These are phyloP conservation scores for Monosporozyma yasuniensis DNA, from an alignment of 805 yeast genomes.

Conservation along the genomic window DNA sequence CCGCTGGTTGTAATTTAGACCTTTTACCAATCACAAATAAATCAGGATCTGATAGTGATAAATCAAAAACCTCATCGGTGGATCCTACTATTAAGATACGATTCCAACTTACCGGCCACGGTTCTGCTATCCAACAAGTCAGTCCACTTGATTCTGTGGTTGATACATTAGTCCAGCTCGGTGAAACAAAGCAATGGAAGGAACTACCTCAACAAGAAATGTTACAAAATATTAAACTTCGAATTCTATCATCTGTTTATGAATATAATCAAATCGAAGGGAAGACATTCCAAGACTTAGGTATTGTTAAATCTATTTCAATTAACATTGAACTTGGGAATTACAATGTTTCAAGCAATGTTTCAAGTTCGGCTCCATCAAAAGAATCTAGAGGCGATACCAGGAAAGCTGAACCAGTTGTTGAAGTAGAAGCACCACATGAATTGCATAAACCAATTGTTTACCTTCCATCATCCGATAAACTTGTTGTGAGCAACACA, in stretches of 20 bases:
- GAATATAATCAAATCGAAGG: constrained; percentile 8
- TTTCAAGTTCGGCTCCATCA: constrained; percentile 13
- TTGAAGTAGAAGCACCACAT: neutral
- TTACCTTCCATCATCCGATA: constrained; percentile 14
- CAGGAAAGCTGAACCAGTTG: constrained; percentile 21
- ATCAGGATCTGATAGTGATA: neutral
- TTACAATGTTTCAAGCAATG: constrained; percentile 15
- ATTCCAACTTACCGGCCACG: constrained; percentile 22
- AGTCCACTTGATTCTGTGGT: constrained; percentile 12
- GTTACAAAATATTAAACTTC: constrained; percentile 10
- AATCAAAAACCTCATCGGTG: neutral
- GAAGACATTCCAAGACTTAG: constrained; percentile 13
- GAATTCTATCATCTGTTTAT: constrained; percentile 17
- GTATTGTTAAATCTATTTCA: constrained; percentile 13
- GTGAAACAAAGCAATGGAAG: constrained; percentile 10
- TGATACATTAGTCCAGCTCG: constrained; percentile 7
- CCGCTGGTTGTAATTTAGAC: constrained; percentile 37
- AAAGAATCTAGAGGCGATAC: constrained; percentile 2
- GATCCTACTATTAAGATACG: constrained; percentile 22
- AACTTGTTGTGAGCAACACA: constrained; percentile 2
- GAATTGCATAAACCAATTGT: constrained; percentile 16
- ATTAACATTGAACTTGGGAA: constrained; percentile 9
- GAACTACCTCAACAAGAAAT: neutral
- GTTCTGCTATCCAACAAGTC: constrained; percentile 20
- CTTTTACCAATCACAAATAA: constrained; percentile 11